Evolutionary conservation across 2,329 filamentous ascomycete species (phyloP), one percentile per base, ranked within the genome.

Genomic region (Fusarium transvaalense): DNA sequence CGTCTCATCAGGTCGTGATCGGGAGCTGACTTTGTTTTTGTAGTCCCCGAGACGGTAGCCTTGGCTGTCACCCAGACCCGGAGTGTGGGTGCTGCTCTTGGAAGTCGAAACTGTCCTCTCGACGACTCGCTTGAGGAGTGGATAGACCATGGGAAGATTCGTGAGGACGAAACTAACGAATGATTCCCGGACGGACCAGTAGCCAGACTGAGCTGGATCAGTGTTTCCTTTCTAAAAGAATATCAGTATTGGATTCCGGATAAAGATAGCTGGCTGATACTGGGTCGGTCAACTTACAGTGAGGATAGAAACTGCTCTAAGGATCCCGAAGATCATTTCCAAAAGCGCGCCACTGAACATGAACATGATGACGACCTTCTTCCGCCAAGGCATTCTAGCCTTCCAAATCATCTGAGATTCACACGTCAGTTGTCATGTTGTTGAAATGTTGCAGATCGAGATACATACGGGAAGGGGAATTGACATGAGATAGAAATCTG

Each of bases 331-430:
- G 7, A 51, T 19, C 47, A 51, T 51, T n/a, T 51, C 47, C 17
- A 51, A 19, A 1, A 51, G 34, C 17, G 47, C 47, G 5, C 47
- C 47, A 4, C 47, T 51, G 23, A 51, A 51, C 47, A 51, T 51
- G n/a, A 51, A 39, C 47, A 51, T 51, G 23, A 51, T 51, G 3
- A 51, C 47, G 9, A 39, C 10, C 47, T 51, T 51, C 47, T 51
- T 51, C n/a, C 47, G 47, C 47, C 47, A 51, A 0, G 47, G 47
- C 47, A 51, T 51, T 7, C 47, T 39, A 3, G 47, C 47, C n/a
- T 39, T 51, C 47, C 47, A 51, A 6, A 51, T 51, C 47, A 51
- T 51, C 47, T 48, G 8, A 5, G 14, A 2, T 4, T 6, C 5
- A 19, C 3, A 17, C 4, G 12, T 48, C 1, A 48, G 45, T 8